These are phyloP conservation scores for Gossypioides kirkii DNA, from an alignment of 345 rosid species.

Conservation along the genomic window DNA sequence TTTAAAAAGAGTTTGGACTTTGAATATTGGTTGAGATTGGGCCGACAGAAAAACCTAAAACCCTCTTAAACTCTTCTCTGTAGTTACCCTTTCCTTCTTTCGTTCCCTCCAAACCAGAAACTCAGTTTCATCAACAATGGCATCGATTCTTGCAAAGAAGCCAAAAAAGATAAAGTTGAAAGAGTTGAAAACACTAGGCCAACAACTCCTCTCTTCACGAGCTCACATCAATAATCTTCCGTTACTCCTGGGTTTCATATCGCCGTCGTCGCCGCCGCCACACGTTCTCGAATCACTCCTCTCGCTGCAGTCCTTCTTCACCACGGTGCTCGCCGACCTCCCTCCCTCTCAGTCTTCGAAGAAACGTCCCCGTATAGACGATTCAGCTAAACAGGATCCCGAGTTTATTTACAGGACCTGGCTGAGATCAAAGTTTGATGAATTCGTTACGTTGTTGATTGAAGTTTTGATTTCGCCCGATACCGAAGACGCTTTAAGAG, in stretches of 20 bases:
- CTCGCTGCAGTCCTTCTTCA: constrained; percentile 87
- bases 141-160: constrained; percentile 32
- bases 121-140: constrained; percentile 32
- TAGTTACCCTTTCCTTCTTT: no score
- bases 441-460: constrained; percentile 49
- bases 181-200: constrained; percentile 61
- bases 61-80: not conserved
- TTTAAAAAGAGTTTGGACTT: no score
- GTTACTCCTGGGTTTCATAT: constrained; percentile 58
- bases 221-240: constrained; percentile 77
- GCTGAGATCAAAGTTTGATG: constrained; percentile 81
- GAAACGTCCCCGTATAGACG: constrained; percentile 20
- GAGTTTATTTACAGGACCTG: constrained; percentile 59
- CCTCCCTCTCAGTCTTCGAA: constrained; percentile 42
- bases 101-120: not conserved
- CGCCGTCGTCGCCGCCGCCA: constrained; percentile 57
- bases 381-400: constrained; percentile 27
- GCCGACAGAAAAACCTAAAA: not conserved
- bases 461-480: constrained; percentile 39
- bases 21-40: no score
- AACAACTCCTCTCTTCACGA: constrained; percentile 69
- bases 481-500: constrained; percentile 11
- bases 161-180: constrained; percentile 38
- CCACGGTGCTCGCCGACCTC: constrained; percentile 68
- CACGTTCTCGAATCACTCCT: constrained; percentile 73